Base-by-base conservation (phyloP, 768 basidiomycete genomes). In the Tylopilus sp. region DNA sequence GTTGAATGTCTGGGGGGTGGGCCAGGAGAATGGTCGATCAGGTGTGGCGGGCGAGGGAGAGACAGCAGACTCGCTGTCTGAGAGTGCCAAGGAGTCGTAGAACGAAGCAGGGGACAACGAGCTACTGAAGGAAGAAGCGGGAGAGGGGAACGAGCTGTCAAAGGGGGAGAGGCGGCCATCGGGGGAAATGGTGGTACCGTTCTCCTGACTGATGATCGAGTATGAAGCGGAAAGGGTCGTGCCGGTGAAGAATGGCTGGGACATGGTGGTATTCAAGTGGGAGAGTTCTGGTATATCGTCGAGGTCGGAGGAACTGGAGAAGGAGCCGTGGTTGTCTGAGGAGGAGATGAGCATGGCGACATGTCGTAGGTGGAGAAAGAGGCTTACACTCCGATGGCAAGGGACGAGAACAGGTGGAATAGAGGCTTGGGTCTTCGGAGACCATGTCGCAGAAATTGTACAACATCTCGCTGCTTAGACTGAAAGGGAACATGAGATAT, bases 61-160 rank as follows among this genome's bases (percentile, higher is more conserved):
- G 17, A 51, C 22, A 3, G 50, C 38, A 2, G 59, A 49, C 2
- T 69, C 68, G 17, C 22, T 22, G 36, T 68, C 66, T 2, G 68
- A 64, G 44, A 58, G 18, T 9, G 35, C 13, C 6, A 59, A 6
- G 0, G 25, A 13, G 11, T 57, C 61, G 25, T 40, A 47, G 2
- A 52, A n/a, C 2, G 59, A n/a, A 2, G 58, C 44, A 3, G 66
- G 68, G 1, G 67, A 69, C 8, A 61, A 20, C 3, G 66, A 66
- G 13, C 52, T 51, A 4, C 33, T 36, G n/a, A 53, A 58, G 20
- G 66, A 68, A 3, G 66, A 46, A 0, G 68, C n/a, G 4, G 68
- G 68, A 0, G 66, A 69, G 4, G 60, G 63, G 4, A 31, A 22
- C 26, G 64, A 44, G 21, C 55, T 60, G 20, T 53, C 52, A 12